A percentile compares a stretch with the other conserved stretches of the same genome.
These are phyloP conservation scores for Cystobasidium pallidum DNA, from an alignment of 1,284 basidiomycete genomes.

Conservation along the genomic window DNA sequence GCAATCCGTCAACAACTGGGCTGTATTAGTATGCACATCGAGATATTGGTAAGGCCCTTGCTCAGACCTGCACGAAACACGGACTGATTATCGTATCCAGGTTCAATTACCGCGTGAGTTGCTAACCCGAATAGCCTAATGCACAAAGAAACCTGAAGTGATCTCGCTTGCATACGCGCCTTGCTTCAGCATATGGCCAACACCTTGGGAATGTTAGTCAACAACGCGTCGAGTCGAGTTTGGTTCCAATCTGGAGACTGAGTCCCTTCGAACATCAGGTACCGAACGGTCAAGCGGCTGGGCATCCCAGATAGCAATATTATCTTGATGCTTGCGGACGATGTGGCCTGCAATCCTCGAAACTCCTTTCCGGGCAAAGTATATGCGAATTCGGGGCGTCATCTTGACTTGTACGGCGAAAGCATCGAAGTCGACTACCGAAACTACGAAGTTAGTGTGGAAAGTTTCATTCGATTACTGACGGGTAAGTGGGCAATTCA, in stretches of 20 bases:
- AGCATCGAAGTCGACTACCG: constrained; percentile 98
- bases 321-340: constrained; percentile 98
- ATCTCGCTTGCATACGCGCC: constrained; percentile 8
- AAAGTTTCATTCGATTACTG: constrained; percentile 87
- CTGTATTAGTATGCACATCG: constrained; percentile 90
- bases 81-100: constrained; percentile 36
- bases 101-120: constrained; percentile 90
- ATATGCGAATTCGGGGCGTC: constrained; percentile 76
- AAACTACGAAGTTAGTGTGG: constrained; percentile 96
- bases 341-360: constrained; percentile 88
- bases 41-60: constrained; percentile 70
- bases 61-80: not conserved
- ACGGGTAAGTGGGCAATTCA: constrained; percentile 67
- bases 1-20: constrained; percentile 90
- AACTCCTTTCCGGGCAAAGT: constrained; percentile 92
- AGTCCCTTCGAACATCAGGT: constrained; percentile 63
- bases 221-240: constrained; percentile 2
- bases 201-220: constrained; percentile 83
- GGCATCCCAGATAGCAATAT: constrained; percentile 98
- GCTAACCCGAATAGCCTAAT: not conserved
- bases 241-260: not conserved
- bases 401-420: constrained; percentile 90
- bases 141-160: not conserved
- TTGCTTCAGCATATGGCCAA: constrained; percentile 89
- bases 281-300: constrained; percentile 94